A percentile compares a stretch with the other conserved stretches of the same genome.
Conservation (phyloP, 495 filamentous ascomycete genomes). For the Recurvomyces mirabilis region DNA sequence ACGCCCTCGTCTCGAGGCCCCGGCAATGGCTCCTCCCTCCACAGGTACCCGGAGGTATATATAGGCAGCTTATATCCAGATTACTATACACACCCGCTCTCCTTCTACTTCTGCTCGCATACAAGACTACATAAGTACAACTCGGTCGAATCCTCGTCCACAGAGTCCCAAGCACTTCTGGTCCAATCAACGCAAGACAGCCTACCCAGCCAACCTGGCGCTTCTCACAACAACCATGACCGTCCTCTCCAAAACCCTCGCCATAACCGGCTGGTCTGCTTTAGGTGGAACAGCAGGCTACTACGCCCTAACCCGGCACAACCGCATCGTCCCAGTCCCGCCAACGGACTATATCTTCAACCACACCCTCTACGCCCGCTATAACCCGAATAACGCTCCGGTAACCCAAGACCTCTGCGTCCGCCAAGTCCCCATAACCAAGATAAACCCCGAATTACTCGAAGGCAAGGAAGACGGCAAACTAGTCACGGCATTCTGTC, state of each 20-base stretch:
- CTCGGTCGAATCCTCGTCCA: too few relatives aligned
- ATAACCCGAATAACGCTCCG: conserved; percentile 53
- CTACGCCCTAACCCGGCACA: conserved; percentile 37
- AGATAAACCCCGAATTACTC: conserved; percentile 54
- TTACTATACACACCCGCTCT: too few relatives aligned
- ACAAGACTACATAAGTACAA: too few relatives aligned
- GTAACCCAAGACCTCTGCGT: conserved; percentile 51
- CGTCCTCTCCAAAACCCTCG: conserved; percentile 19
- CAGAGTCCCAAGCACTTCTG: too few relatives aligned
- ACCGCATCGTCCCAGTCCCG: conserved; percentile 39
- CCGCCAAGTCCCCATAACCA: conserved; percentile 47
- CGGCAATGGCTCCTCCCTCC: too few relatives aligned
- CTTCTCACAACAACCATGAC: conserved; percentile 11
- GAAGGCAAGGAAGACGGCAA: conserved; percentile 49
- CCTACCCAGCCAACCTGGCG: too few relatives aligned
- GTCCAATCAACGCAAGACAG: not conserved
- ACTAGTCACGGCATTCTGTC: conserved; percentile 52
- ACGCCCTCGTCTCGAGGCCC: too few relatives aligned
- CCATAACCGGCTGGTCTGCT: conserved; percentile 18
- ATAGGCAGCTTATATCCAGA: too few relatives aligned
- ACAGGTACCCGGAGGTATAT: too few relatives aligned
- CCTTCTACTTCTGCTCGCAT: too few relatives aligned
- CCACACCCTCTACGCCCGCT: conserved; percentile 41
- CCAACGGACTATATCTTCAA: conserved; percentile 50
- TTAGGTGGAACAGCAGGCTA: conserved; percentile 35